Conservation (phyloP, 2,329 filamentous ascomycete species). For the Pestalotiopsis sp. region DNA sequence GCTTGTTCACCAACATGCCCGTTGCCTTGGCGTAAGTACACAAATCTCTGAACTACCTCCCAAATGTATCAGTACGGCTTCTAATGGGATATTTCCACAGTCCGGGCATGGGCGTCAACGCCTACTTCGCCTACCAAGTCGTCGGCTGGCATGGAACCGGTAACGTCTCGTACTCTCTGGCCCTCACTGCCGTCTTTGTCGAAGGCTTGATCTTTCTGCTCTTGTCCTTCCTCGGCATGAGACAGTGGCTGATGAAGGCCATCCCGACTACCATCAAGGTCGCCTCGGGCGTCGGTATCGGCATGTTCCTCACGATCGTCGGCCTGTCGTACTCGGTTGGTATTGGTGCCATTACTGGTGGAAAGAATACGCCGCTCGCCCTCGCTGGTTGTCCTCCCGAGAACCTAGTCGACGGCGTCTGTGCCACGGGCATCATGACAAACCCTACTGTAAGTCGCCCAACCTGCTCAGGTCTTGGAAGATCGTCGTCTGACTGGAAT, state of each 20-base stretch:
- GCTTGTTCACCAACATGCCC: constrained; percentile 79
- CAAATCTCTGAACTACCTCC: neutral
- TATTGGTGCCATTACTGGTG: constrained; percentile 80
- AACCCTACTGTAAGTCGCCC: constrained; percentile 63
- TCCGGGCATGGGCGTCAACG: constrained; percentile 69
- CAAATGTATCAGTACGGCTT: neutral
- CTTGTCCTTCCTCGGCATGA: constrained; percentile 67
- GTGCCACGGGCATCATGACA: constrained; percentile 67
- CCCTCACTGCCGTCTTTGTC: constrained; percentile 65
- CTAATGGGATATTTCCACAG: constrained; percentile 33
- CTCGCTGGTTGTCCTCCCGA: constrained; percentile 72
- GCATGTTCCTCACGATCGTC: constrained; percentile 64
- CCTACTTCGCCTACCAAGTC: constrained; percentile 69
- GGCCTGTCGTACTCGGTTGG: constrained; percentile 77
- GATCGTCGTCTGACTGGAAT: neutral
- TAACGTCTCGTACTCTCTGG: constrained; percentile 58
- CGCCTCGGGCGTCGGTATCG: constrained; percentile 66
- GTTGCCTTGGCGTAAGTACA: constrained; percentile 69
- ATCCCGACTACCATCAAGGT: constrained; percentile 68
- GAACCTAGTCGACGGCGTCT: constrained; percentile 52
- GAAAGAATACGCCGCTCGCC: constrained; percentile 68
- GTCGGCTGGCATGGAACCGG: constrained; percentile 62
- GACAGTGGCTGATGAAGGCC: constrained; percentile 71
- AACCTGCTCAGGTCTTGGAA: neutral
- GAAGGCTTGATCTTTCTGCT: constrained; percentile 67